Base-by-base conservation (phyloP, 768 basidiomycete genomes). In the Rossbeevera mucosa region DNA sequence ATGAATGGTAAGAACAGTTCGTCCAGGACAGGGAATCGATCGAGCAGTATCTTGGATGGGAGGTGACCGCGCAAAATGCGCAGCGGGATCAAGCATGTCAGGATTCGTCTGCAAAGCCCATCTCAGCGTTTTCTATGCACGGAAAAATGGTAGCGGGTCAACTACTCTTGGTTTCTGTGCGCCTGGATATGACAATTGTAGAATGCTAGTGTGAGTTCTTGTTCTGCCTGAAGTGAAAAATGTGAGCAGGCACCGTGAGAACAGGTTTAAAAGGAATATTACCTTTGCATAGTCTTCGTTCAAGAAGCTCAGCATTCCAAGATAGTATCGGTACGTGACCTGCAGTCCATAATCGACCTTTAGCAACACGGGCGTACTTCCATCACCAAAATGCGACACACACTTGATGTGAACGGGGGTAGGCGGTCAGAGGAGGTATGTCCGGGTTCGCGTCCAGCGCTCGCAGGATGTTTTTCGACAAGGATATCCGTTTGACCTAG, bases 321-420 rank as follows among this genome's bases (percentile, higher is more conserved):
- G 71, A 65, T 97, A 97, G 75, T 95, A 99, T 55, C 85, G 78
- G 71, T 89, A 96, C 21, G 94, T 94, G 47, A 96, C 92, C 88
- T 93, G 72, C 54, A 54, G 58, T 53, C 52, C 44, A 40, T 64
- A 44, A 65, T 61, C 21, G 31, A 45, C 28, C 40, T 59, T 50
- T 49, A 52, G 54, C 40, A 51, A 56, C 24, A 48, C 24, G 43
- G 29, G 25, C 26, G 42, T n/a, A n/a, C 16, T 11, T 1, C 5
- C 29, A 18, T 54, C 56, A 53, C 46, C 52, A 50, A 58, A 48
- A 54, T 50, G 52, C 41, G 36, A 57, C 70, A 54, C 70, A 54
- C 65, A 91, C 90, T 72, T 94, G 92, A 70, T 95, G 93, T 16
- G 89, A 82, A 22, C 85, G 80, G 18, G 94, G 94, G 63, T 86